Evolutionary conservation across 148 eudicot species (phyloP).

Genomic region (Fallopia convolvulus): DNA sequence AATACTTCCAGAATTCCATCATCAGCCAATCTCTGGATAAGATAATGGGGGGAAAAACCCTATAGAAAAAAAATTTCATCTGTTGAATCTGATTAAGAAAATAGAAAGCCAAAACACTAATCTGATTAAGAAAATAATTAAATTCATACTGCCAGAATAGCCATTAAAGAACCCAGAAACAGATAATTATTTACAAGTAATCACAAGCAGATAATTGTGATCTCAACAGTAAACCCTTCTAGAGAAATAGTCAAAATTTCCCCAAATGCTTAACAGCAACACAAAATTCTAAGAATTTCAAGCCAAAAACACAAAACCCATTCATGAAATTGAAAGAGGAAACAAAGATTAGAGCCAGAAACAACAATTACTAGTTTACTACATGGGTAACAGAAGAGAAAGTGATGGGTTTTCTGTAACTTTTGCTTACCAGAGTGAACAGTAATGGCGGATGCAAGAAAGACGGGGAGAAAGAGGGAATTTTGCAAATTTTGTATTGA

Average conservation of each 20-base stretch:
- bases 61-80: background rate
- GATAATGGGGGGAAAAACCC: background rate
- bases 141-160: background rate
- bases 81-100: background rate
- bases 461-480: constrained; percentile 13
- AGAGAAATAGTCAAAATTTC: background rate
- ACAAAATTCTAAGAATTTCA: background rate
- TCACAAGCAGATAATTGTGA: background rate
- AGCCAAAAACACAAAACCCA: constrained; percentile 14
- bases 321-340: constrained; percentile 9
- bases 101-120: background rate
- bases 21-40: constrained; percentile 14
- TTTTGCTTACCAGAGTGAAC: background rate
- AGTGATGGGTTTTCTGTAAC: background rate
- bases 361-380: constrained; percentile 21
- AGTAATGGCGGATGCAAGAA: background rate
- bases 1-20: constrained; percentile 40
- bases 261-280: background rate
- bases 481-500: background rate
- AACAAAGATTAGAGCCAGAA: background rate
- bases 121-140: background rate
- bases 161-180: background rate
- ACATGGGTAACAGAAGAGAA: background rate
- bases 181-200: background rate
- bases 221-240: constrained; percentile 3